phyloP scores from a whole-genome alignment of 768 basidiomycete genomes.

The Leccinum rimulosum region DNA sequence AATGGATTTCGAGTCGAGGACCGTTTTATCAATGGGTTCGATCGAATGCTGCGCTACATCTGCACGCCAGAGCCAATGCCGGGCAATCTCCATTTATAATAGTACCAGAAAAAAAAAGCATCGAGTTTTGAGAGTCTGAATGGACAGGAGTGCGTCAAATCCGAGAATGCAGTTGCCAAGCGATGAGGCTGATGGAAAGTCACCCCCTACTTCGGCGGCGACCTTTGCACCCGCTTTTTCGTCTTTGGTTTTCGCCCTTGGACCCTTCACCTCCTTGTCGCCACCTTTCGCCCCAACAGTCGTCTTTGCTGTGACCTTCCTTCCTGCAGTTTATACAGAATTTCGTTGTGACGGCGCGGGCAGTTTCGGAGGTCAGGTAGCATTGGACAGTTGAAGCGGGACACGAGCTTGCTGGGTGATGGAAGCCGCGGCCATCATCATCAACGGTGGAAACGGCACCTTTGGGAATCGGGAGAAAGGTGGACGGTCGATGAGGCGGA shows the following conservation, averaged over 20 bases:
- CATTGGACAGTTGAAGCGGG: too few species aligned
- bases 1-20: neutral
- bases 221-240: neutral
- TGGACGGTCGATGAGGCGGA: constrained; percentile 76
- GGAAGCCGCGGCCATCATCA: neutral
- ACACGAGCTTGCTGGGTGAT: too few species aligned
- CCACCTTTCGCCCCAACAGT: neutral
- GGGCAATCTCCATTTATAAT: too few species aligned
- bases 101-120: too few species aligned
- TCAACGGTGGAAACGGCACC: constrained; percentile 2
- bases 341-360: neutral
- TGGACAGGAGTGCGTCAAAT: too few species aligned
- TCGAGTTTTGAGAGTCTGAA: too few species aligned
- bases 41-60: neutral
- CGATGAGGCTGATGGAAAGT: too few species aligned
- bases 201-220: neutral
- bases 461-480: constrained; percentile 29
- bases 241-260: neutral
- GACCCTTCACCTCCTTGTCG: neutral
- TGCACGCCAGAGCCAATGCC: too few species aligned
- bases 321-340: neutral
- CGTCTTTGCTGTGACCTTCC: neutral
- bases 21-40: neutral
- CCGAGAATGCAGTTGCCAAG: too few species aligned
- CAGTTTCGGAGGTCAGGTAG: neutral